Evolutionary conservation across 2,329 filamentous ascomycete genomes (phyloP).

Genomic region (Tolypocladium pustulatum): DNA sequence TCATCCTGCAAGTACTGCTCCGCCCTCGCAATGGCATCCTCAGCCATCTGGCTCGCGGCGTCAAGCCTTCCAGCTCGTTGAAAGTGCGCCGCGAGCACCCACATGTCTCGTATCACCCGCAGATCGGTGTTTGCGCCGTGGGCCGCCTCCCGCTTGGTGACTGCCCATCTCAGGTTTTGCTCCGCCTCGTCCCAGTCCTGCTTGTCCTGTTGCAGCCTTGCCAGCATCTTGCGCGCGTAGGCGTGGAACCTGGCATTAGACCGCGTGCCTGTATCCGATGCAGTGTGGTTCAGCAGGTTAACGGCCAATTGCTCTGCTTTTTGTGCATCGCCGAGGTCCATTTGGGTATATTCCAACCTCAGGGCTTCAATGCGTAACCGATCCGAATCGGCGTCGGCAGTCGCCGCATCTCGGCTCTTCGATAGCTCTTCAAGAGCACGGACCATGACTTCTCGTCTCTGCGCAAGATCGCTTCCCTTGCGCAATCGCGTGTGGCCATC

Average conservation of each 20-base stretch:
- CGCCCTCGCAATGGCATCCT: slow-evolving; percentile 22
- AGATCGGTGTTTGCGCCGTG: slow-evolving; percentile 22
- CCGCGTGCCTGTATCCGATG: slow-evolving; percentile 10
- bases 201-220: slow-evolving; percentile 20
- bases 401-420: slow-evolving; percentile 4
- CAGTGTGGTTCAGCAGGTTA: slow-evolving; percentile 16
- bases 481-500: slow-evolving; percentile 24
- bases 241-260: slow-evolving; percentile 25
- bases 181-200: slow-evolving; percentile 21
- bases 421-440: slow-evolving; percentile 17
- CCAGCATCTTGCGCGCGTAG: slow-evolving; percentile 27
- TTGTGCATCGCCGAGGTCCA: slow-evolving; percentile 22
- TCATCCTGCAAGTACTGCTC: slow-evolving; percentile 16
- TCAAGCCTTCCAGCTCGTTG: slow-evolving; percentile 17
- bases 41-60: slow-evolving; percentile 15
- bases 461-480: slow-evolving; percentile 18
- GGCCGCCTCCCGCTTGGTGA: slow-evolving; percentile 22
- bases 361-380: slow-evolving; percentile 21
- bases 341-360: slow-evolving; percentile 25
- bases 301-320: slow-evolving; percentile 20
- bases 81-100: slow-evolving; percentile 24
- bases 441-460: slow-evolving; percentile 16
- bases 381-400: slow-evolving; percentile 10
- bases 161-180: slow-evolving; percentile 19
- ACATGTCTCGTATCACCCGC: slow-evolving; percentile 27